Percentiles rank a stretch among this genome's conserved stretches.
phyloP scores from a whole-genome alignment of 2,329 filamentous ascomycete species.

The Aspergillus tanneri region DNA sequence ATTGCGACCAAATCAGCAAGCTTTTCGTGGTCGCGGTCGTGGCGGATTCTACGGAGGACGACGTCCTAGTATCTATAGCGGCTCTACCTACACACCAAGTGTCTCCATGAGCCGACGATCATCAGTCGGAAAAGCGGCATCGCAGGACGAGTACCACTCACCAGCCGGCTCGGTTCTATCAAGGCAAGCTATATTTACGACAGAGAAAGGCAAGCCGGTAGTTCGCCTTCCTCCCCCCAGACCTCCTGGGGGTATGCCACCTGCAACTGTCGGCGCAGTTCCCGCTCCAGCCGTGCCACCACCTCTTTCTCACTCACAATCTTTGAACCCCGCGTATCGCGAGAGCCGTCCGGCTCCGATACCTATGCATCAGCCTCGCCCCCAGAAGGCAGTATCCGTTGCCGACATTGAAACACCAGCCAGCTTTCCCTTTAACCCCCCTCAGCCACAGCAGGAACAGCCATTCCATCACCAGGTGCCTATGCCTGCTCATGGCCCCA shows the following conservation, averaged over 20 bases:
- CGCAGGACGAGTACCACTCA: constrained; percentile 73
- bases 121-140: constrained; percentile 67
- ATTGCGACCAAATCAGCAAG: constrained; percentile 87
- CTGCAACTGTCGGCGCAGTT: not conserved
- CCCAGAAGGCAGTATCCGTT: constrained; percentile 90
- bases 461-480: constrained; percentile 96
- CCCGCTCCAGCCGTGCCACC: constrained; percentile 21
- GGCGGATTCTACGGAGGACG: constrained; percentile 68
- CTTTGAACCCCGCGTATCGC: constrained; percentile 56
- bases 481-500: constrained; percentile 63
- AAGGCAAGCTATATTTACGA: constrained; percentile 58
- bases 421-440: constrained; percentile 57
- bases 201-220: constrained; percentile 67
- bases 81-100: constrained; percentile 82
- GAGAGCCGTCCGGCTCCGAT: constrained; percentile 61
- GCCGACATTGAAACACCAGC: constrained; percentile 87
- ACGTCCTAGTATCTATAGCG: constrained; percentile 68
- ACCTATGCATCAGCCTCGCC: constrained; percentile 90
- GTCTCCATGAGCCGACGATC: constrained; percentile 85
- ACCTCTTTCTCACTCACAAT: constrained; percentile 46
- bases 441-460: constrained; percentile 69
- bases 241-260: constrained; percentile 22
- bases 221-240: constrained; percentile 75
- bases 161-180: constrained; percentile 77
- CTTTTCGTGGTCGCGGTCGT: constrained; percentile 67